These are phyloP conservation scores for Micractinium conductrix DNA, from an alignment of 139 green algal species.

Conservation along the genomic window DNA sequence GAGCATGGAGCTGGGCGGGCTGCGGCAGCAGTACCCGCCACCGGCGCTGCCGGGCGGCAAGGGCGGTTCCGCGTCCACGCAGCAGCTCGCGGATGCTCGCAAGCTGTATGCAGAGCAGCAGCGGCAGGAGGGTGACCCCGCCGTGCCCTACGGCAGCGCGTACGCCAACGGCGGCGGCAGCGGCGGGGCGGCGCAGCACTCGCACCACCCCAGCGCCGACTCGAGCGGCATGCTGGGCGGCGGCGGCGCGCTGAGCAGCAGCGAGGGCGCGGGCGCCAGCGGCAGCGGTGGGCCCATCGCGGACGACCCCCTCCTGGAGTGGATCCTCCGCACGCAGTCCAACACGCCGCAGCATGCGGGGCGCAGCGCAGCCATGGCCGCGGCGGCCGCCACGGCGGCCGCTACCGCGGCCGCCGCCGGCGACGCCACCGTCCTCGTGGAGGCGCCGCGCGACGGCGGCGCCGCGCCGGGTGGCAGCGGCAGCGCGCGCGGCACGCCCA, in stretches of 20 bases:
- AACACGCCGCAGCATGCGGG: too few species aligned
- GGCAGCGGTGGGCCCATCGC: background rate
- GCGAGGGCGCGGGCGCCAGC: background rate
- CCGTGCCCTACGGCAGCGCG: slow-evolving; percentile 15
- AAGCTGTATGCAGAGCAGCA: slow-evolving; percentile 16
- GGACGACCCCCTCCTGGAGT: slow-evolving; percentile 19
- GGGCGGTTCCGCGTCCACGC: background rate
- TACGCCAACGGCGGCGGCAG: slow-evolving; percentile 11
- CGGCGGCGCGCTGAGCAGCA: background rate
- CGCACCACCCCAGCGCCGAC: background rate
- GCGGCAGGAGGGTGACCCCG: background rate
- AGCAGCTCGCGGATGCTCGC: slow-evolving; percentile 10
- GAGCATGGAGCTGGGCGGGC: background rate
- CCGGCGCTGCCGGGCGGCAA: background rate
- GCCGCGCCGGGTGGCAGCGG: too few species aligned
- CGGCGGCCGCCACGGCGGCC: background rate
- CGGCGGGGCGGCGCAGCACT: background rate
- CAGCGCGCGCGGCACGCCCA: background rate
- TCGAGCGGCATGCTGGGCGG: background rate
- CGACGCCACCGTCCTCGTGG: background rate
- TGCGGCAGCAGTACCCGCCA: background rate
- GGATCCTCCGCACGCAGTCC: slow-evolving; percentile 7
- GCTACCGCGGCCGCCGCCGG: background rate
- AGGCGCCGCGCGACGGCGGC: too few species aligned
- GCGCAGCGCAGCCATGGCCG: too few species aligned